These are phyloP conservation scores for Pythium volutum DNA, from an alignment of 352 stramenopile genomes.

Conservation along the genomic window DNA sequence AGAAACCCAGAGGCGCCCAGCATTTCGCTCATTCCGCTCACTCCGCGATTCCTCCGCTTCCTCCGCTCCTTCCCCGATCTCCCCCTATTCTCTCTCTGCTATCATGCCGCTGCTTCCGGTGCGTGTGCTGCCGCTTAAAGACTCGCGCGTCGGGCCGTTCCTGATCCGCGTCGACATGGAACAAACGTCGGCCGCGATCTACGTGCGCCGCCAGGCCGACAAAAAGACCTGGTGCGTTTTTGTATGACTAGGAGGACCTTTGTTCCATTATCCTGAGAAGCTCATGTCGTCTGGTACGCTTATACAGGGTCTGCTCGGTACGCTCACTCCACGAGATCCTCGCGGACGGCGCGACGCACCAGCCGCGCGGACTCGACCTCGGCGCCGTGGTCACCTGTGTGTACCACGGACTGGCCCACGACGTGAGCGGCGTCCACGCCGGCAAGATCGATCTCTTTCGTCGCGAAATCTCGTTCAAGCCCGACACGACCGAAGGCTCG, in stretches of 20 bases:
- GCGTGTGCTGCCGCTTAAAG: conserved; percentile 17
- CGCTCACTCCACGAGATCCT: conserved; percentile 17
- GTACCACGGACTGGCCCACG: conserved; percentile 14
- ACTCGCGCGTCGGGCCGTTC: conserved; percentile 4
- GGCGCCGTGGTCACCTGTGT: conserved; percentile 13
- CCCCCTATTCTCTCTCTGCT: background rate
- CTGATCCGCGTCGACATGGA: conserved; percentile 8
- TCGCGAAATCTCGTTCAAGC: conserved; percentile 15
- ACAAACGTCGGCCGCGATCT: background rate
- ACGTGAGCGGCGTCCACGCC: conserved; percentile 7
- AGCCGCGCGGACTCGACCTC: conserved; percentile 12
- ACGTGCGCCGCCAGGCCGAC: conserved; percentile 15
- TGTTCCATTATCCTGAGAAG: background rate
- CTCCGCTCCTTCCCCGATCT: background rate
- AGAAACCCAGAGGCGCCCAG: background rate
- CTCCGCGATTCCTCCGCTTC: background rate
- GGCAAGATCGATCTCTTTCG: conserved; percentile 3
- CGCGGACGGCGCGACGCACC: conserved; percentile 7
- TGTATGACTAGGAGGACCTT: background rate
- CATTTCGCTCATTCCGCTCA: background rate
- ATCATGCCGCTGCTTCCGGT: conserved; percentile 15
- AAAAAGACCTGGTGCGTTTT: conserved; percentile 11
- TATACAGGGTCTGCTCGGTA: conserved; percentile 1
- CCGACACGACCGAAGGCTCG: background rate
- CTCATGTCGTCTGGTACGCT: too few relatives aligned